These are phyloP conservation scores for Sarcocystis neurona DNA, from an alignment of 169 alveolate species.

Conservation along the genomic window DNA sequence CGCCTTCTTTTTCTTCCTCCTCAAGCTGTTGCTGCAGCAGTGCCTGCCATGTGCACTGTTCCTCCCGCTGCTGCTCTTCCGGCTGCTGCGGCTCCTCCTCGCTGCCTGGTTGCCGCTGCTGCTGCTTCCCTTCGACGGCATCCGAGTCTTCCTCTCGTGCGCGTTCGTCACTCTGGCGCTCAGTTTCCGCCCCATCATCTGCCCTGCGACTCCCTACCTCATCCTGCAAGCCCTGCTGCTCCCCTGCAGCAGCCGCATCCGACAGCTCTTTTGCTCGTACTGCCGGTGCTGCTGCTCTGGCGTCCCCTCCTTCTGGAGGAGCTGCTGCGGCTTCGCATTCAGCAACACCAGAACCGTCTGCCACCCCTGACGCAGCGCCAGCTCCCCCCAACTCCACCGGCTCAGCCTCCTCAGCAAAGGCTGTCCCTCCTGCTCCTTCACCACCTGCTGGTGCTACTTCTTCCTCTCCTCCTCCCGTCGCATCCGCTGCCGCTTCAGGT, in stretches of 20 bases:
- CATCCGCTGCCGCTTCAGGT: too few species aligned
- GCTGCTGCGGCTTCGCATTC: neutral
- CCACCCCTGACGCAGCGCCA: neutral
- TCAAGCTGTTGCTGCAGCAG: neutral
- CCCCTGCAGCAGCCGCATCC: neutral
- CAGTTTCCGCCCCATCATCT: too few species aligned
- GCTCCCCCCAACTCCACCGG: neutral
- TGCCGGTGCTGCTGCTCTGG: neutral
- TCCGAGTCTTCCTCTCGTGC: too few species aligned
- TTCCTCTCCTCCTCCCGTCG: too few species aligned
- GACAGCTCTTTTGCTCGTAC: neutral
- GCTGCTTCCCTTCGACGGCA: neutral
- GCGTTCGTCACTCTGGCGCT: too few species aligned
- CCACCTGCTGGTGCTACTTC: neutral
- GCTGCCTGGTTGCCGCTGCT: neutral
- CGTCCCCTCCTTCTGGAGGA: neutral
- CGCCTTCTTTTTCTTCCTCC: neutral
- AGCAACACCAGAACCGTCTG: neutral
- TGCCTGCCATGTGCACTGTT: neutral
- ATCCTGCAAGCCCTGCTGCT: conserved; percentile 30
- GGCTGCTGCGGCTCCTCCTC: neutral
- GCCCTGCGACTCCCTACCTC: too few species aligned
- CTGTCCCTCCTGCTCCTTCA: neutral
- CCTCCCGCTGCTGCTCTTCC: neutral
- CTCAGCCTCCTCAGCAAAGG: neutral